Conservation (phyloP, 306 rosid genomes). For the Parietaria judaica region DNA sequence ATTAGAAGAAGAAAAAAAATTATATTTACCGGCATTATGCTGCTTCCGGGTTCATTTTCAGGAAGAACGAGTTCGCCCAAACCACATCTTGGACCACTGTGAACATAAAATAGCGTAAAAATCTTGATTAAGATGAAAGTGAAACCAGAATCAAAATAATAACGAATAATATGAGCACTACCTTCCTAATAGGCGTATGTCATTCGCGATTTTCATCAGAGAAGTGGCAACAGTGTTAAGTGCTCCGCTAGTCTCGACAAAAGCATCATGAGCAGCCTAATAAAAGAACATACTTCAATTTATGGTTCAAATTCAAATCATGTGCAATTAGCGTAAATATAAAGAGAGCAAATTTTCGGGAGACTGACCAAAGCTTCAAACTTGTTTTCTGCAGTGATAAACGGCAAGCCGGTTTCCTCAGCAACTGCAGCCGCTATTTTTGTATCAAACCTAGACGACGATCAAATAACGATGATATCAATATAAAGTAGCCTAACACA, state of each 20-base stretch:
- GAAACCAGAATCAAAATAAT: neutral
- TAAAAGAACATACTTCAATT: conserved; percentile 13
- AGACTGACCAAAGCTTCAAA: conserved; percentile 95
- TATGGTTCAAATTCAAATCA: conserved; percentile 6
- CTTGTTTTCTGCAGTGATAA: conserved; percentile 92
- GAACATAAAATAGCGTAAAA: conserved; percentile 21
- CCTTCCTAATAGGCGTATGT: conserved; percentile 93
- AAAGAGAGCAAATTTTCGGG: conserved; percentile 6
- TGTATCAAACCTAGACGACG: conserved; percentile 65
- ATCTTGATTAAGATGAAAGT: conserved; percentile 5
- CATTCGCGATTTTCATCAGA: conserved; percentile 91
- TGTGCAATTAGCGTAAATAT: conserved; percentile 10
- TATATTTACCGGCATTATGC: conserved; percentile 91
- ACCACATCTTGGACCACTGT: conserved; percentile 98
- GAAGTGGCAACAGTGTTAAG: conserved; percentile 83
- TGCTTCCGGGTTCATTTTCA: conserved; percentile 98
- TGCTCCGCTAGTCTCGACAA: conserved; percentile 89
- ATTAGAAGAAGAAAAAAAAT: conserved; percentile 12
- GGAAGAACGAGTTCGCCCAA: conserved; percentile 99
- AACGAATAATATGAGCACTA: conserved; percentile 18
- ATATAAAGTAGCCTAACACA: neutral
- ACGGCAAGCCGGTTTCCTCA: conserved; percentile 78
- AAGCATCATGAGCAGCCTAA: conserved; percentile 99
- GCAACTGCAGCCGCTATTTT: conserved; percentile 96
- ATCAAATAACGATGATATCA: conserved; percentile 5